Base-by-base conservation (phyloP, 257 asterid species). In the Solanum microdontum region DNA sequence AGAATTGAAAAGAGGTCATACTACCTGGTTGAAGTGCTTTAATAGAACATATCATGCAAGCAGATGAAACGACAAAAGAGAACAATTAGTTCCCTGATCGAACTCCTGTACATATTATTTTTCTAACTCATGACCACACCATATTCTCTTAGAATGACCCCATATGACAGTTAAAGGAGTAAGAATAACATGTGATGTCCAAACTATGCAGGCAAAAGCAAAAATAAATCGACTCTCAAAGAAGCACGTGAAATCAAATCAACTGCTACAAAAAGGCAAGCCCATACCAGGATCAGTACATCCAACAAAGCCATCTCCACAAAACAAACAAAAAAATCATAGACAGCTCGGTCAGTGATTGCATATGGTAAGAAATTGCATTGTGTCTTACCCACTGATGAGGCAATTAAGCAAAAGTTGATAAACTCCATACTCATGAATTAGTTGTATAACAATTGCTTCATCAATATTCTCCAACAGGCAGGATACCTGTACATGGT, bases 331-430 rank as follows among this genome's bases (percentile, higher is more conserved):
- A 48, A 26, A 40, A 48, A 80, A 26, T 9, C 55, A 48, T 48
- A 43, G 64, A 28, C 28, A 17, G 69, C 19, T 48, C 14, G 21
- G 26, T 48, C 87, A 37, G 33, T 30, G 19, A 72, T 11, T 13
- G 39, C 60, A 34, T 45, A 87, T 15, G 86, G 34, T 51, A 64
- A 66, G 33, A 89, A 62, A 64, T 15, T 45, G 68, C 70, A 76
- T 73, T 87, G 85, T 83, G 83, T 12, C 92, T 88, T 96, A 95
- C 99, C 99, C 99, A 84, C 92, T 92, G 58, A 92, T 87, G 87
- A 95, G 94, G 96, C 99, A 95, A 93, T 90, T 88, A 76, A 97
- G 98, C 88, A 97, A 91, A 88, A 91, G 97, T 87, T 93, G 96
- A 89, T 95, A 94, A 45, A 94, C 93, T 83, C 87, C 93, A 58